Evolutionary conservation across 768 basidiomycete genomes (phyloP).

Genomic region (Macrocybe gigantea): DNA sequence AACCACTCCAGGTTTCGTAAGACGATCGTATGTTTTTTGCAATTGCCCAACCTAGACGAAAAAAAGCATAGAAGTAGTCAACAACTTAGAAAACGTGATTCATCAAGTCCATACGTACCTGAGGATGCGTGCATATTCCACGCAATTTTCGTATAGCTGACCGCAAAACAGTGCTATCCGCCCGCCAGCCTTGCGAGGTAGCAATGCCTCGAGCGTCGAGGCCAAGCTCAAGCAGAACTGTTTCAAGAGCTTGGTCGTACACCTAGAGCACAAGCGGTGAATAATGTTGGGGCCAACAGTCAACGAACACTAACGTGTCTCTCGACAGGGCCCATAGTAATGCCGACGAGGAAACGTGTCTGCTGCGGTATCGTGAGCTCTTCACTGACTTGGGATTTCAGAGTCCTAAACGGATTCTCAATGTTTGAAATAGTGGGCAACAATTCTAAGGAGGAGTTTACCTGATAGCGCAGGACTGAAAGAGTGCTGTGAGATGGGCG

Average conservation of each 20-base stretch:
- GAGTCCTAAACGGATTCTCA: slow-evolving; percentile 42
- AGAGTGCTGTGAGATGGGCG: slow-evolving; percentile 58
- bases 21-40: slow-evolving; percentile 44
- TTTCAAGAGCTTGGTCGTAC: slow-evolving; percentile 75
- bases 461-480: slow-evolving; percentile 69
- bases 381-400: slow-evolving; percentile 62
- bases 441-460: slow-evolving; percentile 16
- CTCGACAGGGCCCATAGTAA: slow-evolving; percentile 75
- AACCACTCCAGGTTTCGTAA: slow-evolving; percentile 51
- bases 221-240: slow-evolving; percentile 53
- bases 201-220: slow-evolving; percentile 73
- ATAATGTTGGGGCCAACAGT: background rate
- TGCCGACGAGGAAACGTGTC: slow-evolving; percentile 69
- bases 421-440: background rate
- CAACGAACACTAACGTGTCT: slow-evolving; percentile 45
- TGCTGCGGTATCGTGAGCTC: slow-evolving; percentile 85
- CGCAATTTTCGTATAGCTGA: slow-evolving; percentile 64
- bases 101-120: slow-evolving; percentile 30
- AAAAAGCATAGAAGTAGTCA: background rate
- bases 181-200: slow-evolving; percentile 52
- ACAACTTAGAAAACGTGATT: background rate
- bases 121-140: slow-evolving; percentile 88
- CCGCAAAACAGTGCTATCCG: slow-evolving; percentile 57
- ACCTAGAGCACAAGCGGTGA: slow-evolving; percentile 38
- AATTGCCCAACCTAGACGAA: slow-evolving; percentile 64